Evolutionary conservation across 495 filamentous ascomycete genomes (phyloP).

Genomic region (Talaromyces liani): DNA sequence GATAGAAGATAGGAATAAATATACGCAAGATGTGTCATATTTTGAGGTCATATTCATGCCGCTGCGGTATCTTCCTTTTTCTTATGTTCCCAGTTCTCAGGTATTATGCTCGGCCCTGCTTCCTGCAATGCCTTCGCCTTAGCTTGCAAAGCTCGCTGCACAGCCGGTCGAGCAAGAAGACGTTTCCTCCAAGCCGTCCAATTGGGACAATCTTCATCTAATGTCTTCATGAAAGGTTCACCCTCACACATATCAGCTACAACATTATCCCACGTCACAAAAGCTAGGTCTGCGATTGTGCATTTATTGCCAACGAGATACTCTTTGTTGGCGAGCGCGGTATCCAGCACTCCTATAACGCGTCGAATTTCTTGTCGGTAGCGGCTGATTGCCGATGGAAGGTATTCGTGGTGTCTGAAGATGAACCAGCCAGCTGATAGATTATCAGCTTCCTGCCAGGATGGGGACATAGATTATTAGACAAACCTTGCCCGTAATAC

Average conservation of each 20-base stretch:
- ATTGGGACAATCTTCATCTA: conserved; percentile 19
- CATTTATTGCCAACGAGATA: conserved; percentile 47
- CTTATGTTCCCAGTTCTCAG: neutral
- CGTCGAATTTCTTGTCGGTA: neutral
- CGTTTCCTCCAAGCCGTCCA: conserved; percentile 22
- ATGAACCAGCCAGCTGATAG: neutral
- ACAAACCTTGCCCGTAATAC: conserved; percentile 5
- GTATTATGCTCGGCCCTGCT: neutral
- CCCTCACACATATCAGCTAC: conserved; percentile 9
- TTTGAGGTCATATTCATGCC: neutral
- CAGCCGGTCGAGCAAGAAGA: conserved; percentile 10
- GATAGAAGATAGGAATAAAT: neutral
- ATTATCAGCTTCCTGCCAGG: neutral
- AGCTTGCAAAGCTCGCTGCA: neutral
- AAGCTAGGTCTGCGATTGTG: conserved; percentile 41
- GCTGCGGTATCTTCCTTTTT: neutral
- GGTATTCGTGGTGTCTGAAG: neutral
- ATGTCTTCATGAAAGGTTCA: conserved; percentile 5
- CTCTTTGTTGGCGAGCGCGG: neutral
- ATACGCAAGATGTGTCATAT: neutral
- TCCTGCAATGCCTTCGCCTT: neutral
- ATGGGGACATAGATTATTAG: neutral
- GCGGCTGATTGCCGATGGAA: neutral
- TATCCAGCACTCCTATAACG: conserved; percentile 2
- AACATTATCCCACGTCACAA: conserved; percentile 29